Conservation (phyloP, 306 rosid genomes). For the Prunus persica region DNA sequence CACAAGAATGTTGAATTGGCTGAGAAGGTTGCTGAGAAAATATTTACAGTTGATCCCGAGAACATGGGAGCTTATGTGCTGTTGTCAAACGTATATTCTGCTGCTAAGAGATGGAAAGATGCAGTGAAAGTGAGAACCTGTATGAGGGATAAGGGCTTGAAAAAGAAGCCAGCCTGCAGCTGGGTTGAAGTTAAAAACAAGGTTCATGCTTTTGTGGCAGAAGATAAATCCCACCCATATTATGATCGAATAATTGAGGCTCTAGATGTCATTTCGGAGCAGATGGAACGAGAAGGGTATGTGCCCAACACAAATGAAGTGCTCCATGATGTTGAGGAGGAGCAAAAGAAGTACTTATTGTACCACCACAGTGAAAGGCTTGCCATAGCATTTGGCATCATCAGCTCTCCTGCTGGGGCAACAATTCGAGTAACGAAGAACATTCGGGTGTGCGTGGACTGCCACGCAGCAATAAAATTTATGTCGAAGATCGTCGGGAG, state of each 20-base stretch:
- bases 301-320: conserved; percentile 62
- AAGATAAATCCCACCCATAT: conserved; percentile 72
- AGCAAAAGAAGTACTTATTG: conserved; percentile 58
- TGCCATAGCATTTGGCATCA: conserved; percentile 83
- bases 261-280: conserved; percentile 56
- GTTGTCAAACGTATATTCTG: conserved; percentile 69
- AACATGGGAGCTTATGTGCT: conserved; percentile 69
- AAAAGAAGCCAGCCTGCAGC: conserved; percentile 85
- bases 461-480: conserved; percentile 71
- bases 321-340: conserved; percentile 76
- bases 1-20: conserved; percentile 77
- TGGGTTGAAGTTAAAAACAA: conserved; percentile 79
- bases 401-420: conserved; percentile 70
- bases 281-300: conserved; percentile 73
- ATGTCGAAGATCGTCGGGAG: conserved; percentile 72
- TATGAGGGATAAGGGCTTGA: conserved; percentile 61
- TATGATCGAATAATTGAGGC: conserved; percentile 59
- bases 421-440: conserved; percentile 79
- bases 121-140: conserved; percentile 61
- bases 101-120: conserved; percentile 77
- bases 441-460: conserved; percentile 67
- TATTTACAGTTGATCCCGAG: conserved; percentile 55
- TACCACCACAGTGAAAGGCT: conserved; percentile 78
- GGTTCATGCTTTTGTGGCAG: conserved; percentile 71
- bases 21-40: conserved; percentile 62